These are phyloP conservation scores for Jatropha multifida DNA, from an alignment of 441 rosid genomes.

Conservation along the genomic window DNA sequence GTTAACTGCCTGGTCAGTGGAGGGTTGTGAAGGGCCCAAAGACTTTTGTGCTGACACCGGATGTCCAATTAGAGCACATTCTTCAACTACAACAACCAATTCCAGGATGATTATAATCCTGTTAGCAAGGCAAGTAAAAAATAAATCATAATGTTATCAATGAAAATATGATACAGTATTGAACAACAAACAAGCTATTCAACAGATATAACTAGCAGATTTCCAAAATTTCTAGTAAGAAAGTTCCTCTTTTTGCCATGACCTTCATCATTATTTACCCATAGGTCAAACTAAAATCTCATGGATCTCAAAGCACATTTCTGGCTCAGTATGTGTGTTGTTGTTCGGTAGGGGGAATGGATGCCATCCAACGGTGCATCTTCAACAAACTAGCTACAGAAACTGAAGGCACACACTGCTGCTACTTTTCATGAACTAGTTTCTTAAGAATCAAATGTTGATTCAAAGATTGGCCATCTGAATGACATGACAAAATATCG, in stretches of 20 bases:
- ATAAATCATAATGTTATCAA: not conserved
- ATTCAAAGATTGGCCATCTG: not conserved
- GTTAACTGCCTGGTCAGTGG: constrained; percentile 34
- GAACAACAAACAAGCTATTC: not conserved
- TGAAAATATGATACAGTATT: not conserved
- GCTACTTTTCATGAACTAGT: not conserved
- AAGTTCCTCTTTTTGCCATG: not conserved
- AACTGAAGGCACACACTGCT: not conserved
- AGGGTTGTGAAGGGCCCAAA: constrained; percentile 29
- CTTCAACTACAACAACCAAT: constrained; percentile 48
- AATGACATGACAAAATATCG: not conserved
- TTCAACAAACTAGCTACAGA: not conserved
- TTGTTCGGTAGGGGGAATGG: not conserved
- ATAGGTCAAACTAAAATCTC: not conserved
- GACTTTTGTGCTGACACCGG: constrained; percentile 40
- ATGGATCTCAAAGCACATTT: not conserved
- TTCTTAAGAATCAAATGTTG: not conserved
- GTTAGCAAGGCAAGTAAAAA: constrained; percentile 9
- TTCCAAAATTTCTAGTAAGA: not conserved
- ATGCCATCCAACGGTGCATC: not conserved
- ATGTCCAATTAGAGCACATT: constrained; percentile 49
- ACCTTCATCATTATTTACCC: not conserved
- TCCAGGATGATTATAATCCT: constrained; percentile 72
- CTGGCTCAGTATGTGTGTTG: not conserved
- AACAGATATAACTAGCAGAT: not conserved